A percentile compares a stretch with the other conserved stretches of the same genome.
These are phyloP conservation scores for Corylus americana DNA, from an alignment of 306 rosid species.

Conservation along the genomic window DNA sequence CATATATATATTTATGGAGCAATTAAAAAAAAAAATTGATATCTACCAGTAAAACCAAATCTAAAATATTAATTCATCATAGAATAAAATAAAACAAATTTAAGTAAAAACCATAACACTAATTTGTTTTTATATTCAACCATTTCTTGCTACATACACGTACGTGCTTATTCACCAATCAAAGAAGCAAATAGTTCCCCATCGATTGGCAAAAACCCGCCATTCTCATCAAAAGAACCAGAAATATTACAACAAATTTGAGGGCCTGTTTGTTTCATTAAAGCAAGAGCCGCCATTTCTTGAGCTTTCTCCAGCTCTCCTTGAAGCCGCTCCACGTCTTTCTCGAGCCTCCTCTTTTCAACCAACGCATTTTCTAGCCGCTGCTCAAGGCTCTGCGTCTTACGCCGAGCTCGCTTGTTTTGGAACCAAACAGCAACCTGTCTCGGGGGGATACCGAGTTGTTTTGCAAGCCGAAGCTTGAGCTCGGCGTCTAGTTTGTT, in stretches of 20 bases:
- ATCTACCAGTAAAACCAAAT: no score
- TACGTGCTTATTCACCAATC: constrained; percentile 22
- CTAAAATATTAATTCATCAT: no score
- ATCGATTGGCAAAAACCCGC: constrained; percentile 37
- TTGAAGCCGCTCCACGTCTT: constrained; percentile 50
- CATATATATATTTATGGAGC: no score
- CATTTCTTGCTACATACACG: background rate
- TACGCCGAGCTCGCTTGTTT: constrained; percentile 68
- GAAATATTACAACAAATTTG: constrained; percentile 20
- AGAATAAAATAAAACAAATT: background rate
- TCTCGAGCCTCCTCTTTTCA: constrained; percentile 57
- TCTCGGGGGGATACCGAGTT: constrained; percentile 54
- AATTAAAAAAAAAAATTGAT: no score
- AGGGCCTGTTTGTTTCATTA: constrained; percentile 22
- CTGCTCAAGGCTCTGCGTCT: constrained; percentile 55
- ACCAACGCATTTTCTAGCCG: constrained; percentile 46
- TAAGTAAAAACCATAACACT: no score
- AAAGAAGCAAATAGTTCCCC: constrained; percentile 57
- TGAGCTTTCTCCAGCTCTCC: constrained; percentile 46
- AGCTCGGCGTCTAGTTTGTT: constrained; percentile 55
- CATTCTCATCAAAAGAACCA: constrained; percentile 21
- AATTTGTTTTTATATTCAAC: no score
- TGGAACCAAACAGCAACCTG: constrained; percentile 72
- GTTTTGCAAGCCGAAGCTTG: constrained; percentile 51
- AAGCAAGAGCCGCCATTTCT: constrained; percentile 31